Base-by-base conservation (phyloP, 805 yeast species). In the Ogataea populi-albae region DNA sequence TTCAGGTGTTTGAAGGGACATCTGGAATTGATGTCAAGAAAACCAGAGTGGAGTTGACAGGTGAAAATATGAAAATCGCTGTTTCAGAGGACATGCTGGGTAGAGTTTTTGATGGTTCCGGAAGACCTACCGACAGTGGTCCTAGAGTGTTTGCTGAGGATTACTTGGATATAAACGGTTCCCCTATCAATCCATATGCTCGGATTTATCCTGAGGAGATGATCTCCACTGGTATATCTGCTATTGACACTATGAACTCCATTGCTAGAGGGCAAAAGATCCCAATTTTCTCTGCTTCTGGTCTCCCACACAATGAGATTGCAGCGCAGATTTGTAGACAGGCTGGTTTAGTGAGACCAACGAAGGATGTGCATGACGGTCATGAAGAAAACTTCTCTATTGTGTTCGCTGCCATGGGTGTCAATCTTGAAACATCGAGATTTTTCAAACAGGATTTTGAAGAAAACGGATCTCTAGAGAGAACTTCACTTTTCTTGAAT, bases 371-470 rank as follows among this genome's bases (percentile, higher is more conserved):
- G 41, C 98, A 93, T 64, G 99, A 93, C 66, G 99, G 98, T 58
- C 99, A 93, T 66, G 98, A 93, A 69, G 99, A 93, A 56, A 93
- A 93, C 68, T 93, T 93, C 85, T 86, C 96, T 35, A 94, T 93
- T 67, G 99, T 93, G 24, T 93, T 93, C 59, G 99, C 98, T 26
- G 99, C 99, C 41, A 93, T 94, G 98, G 99, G 99, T 78, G 98
- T 91, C 51, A 93, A 94, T 64, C 78, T 93, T 69, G 99, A 94
- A 69, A 93, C 98, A 22, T 87, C 98, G 19, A 79, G 98, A 65
- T 93, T 93, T 72, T 93, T 93, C 81, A 87, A 91, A 70, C 98
- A 93, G 69, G 99, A 93, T 71, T 93, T 93, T 69, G 98, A 94
- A 73, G 98, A 93, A 67, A 93, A 93, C 59, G 99, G 99, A 21